phyloP scores from a whole-genome alignment of 2,329 filamentous ascomycete species.

The Orbilia javanica region DNA sequence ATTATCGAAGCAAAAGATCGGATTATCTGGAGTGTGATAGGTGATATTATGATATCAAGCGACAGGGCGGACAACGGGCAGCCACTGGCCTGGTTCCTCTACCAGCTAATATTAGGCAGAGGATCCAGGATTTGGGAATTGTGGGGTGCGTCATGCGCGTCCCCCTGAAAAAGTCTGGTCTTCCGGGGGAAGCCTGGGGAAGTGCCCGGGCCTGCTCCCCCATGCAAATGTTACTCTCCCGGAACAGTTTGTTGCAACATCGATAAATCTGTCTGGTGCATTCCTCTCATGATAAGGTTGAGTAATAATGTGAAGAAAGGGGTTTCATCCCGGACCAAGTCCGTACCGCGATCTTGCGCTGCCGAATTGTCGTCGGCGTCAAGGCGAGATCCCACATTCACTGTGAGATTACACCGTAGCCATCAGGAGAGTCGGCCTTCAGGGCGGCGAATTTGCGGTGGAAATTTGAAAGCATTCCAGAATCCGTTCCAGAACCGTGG shows the following conservation, averaged over 20 bases:
- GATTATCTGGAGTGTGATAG: constrained; percentile 17
- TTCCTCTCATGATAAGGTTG: constrained; percentile 27
- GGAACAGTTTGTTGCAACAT: constrained; percentile 17
- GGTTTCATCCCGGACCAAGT: constrained; percentile 51
- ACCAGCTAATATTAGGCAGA: constrained; percentile 52
- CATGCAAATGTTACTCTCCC: background rate
- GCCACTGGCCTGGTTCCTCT: constrained; percentile 49
- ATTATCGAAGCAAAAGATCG: constrained; percentile 35
- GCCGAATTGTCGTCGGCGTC: constrained; percentile 40
- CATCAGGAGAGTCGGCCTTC: background rate
- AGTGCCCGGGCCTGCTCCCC: background rate
- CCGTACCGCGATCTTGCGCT: constrained; percentile 49
- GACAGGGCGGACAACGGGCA: constrained; percentile 36
- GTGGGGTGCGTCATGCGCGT: constrained; percentile 58
- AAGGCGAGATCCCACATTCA: constrained; percentile 47
- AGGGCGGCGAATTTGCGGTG: constrained; percentile 22
- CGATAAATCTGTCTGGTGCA: constrained; percentile 4
- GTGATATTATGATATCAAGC: constrained; percentile 26
- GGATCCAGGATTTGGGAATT: constrained; percentile 58
- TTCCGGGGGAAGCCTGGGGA: constrained; percentile 5
- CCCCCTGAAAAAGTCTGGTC: constrained; percentile 47
- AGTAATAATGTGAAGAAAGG: constrained; percentile 41
- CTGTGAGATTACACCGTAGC: constrained; percentile 18
- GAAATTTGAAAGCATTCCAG: constrained; percentile 53
- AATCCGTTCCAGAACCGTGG: constrained; percentile 31